Base-by-base conservation (phyloP, 305 asterid species). In the Fraxinus greggii region DNA sequence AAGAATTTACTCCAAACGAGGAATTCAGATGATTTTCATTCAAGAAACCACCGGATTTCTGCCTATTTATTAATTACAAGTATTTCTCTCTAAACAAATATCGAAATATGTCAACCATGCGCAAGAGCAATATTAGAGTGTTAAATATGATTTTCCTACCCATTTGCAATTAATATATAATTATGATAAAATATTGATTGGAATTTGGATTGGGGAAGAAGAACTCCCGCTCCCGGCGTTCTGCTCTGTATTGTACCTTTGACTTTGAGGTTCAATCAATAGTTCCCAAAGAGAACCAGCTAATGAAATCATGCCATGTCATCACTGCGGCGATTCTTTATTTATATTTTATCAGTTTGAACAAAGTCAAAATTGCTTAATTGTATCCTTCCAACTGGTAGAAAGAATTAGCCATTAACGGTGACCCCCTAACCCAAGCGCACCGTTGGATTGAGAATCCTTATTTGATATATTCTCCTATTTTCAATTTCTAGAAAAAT, bases 1-100 rank as follows among this genome's bases (percentile, higher is more conserved):
- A 59, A 31, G 61, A 83, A 69, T 77, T 61, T 65, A 79, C 77
- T 65, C 63, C 26, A 31, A 59, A 86, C 87, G 86, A 83, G 87
- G 80, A 78, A 85, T 81, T 82, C 69, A 81, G 83, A 73, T 80
- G 23, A 78, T 48, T 79, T 79, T 78, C 40, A 81, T 51, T 86
- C 85, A 72, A 84, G 72, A 82, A 81, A 59, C 75, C 85, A 81
- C 82, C 81, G 82, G 76, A 77, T 80, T 78, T 78, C 85, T 59
- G 84, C 86, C 88, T 84, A 82, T 76, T 78, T 38, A 76, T 28
- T 80, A 77, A 86, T 45, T 32, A 67, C 28, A 81, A 79, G n/a
- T 42, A 48, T 48, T 48, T 79, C 24, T 61, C 59, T 77, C 35
- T 21, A 36, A 54, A 79, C 65, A n/a, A 81, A 80, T 79, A 75